Evolutionary conservation across 2,329 filamentous ascomycete genomes (phyloP), one percentile per base, ranked within the genome.

Genomic region (Aspergillus sp.): DNA sequence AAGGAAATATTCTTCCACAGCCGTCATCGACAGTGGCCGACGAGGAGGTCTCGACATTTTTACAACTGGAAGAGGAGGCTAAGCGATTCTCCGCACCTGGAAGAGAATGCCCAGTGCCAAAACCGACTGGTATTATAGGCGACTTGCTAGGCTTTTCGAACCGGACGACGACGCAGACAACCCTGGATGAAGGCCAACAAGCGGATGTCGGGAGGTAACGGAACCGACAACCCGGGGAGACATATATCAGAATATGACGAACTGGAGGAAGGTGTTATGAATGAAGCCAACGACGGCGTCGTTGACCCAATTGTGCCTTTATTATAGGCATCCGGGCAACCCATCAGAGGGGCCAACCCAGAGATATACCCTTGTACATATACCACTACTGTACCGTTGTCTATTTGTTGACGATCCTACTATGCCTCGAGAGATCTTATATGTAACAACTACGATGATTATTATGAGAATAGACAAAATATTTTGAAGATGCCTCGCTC

Each of bases 61-160:
- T 74, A 35, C 71, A 76, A 48, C 69, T 77, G 66, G 71, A 75
- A 66, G 73, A 71, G 63, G 74, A 77, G 62, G 75, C 74, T 61
- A 66, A 73, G 54, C 64, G 62, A 31, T 54, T 80, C 55, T 68
- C 72, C 6, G 80, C 78, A 54, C 70, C 76, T 46, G 82, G 81
- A 69, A 84, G 91, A 68, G 91, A 96, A 72, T 99, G 95, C 71
- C 95, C 95, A 0, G 87, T 99, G 12, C 95, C 95, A 5, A 97
- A 97, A 76, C 93, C 95, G 0, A 82, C 86, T 33, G 93, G 92
- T 3, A 77, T 92, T 35, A 77, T 96, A 46, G 90, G 90, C 12
- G 84, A 90, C 69, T 80, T 93, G 65, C 76, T 95, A 61, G 91
- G 90, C 0, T 89, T 93, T 70, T 83, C 82, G 64, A 79, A 68